Percentiles rank a stretch among this genome's conserved stretches.
These are phyloP conservation scores for Linnemannia exigua DNA, from an alignment of 192 early-diverging fungal species.

Conservation along the genomic window DNA sequence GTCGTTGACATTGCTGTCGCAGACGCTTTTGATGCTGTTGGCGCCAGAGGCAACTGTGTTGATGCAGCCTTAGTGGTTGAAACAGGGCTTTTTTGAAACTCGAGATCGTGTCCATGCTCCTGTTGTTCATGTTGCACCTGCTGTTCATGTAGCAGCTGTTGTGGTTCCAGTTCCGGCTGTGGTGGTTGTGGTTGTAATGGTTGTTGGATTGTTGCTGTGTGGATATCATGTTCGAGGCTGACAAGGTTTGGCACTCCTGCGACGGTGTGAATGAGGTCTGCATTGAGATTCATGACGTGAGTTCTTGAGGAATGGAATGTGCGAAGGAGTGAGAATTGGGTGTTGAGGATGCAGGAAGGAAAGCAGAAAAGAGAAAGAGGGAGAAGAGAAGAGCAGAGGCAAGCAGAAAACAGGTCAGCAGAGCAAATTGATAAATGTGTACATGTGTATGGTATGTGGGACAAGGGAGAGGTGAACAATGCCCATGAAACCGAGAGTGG, in stretches of 20 bases:
- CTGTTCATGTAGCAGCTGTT: neutral
- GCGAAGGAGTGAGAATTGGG: neutral
- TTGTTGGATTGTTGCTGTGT: neutral
- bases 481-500: neutral
- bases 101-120: neutral
- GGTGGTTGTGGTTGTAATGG: neutral
- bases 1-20: neutral
- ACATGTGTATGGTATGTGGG: neutral
- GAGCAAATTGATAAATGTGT: too few species aligned
- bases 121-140: neutral
- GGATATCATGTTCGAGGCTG: neutral
- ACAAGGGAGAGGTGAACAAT: neutral
- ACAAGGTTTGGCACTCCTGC: neutral
- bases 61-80: too few species aligned
- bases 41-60: neutral
- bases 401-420: neutral
- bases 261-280: constrained; percentile 17
- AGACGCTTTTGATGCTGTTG: neutral
- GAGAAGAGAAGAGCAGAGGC: neutral
- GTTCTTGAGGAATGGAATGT: neutral
- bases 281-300: neutral
- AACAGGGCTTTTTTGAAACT: constrained; percentile 4
- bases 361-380: neutral
- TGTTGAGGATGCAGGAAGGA: neutral
- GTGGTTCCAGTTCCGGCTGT: neutral